Conservation (phyloP, 1,284 basidiomycete genomes). For the Cryptococcus sp. region DNA sequence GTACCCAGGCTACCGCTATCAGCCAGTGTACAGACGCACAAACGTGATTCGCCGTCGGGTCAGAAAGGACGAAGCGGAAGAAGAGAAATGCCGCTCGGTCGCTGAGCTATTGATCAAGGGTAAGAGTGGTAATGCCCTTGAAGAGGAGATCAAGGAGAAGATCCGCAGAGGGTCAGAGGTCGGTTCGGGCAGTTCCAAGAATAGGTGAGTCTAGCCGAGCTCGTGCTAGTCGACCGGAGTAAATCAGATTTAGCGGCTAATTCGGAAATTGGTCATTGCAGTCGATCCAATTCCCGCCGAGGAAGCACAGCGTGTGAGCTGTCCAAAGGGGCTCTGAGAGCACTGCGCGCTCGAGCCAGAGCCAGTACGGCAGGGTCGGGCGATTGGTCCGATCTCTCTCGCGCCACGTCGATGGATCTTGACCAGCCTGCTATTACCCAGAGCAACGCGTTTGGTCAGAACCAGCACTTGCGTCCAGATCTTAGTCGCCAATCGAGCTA, state of each 20-base stretch:
- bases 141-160: conserved; percentile 64
- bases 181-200: too few species aligned
- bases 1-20: conserved; percentile 44
- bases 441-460: background rate
- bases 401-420: conserved; percentile 14
- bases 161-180: conserved; percentile 6
- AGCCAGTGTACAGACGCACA: conserved; percentile 44
- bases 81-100: conserved; percentile 58
- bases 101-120: conserved; percentile 74
- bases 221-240: too few species aligned
- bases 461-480: too few species aligned
- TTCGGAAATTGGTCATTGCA: too few species aligned
- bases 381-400: conserved; percentile 32
- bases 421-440: background rate
- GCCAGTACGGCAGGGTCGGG: conserved; percentile 18
- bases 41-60: conserved; percentile 51
- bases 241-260: too few species aligned
- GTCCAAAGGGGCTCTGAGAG: conserved; percentile 39
- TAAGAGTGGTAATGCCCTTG: conserved; percentile 68
- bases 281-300: conserved; percentile 2
- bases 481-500: too few species aligned
- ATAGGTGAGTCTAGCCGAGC: too few species aligned
- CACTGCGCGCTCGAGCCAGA: conserved; percentile 34
- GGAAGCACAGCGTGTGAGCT: conserved; percentile 22
- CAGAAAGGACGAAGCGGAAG: conserved; percentile 56